These are phyloP conservation scores for Sugiyamaella paludigena DNA, from an alignment of 1,139 yeast species.

Conservation along the genomic window DNA sequence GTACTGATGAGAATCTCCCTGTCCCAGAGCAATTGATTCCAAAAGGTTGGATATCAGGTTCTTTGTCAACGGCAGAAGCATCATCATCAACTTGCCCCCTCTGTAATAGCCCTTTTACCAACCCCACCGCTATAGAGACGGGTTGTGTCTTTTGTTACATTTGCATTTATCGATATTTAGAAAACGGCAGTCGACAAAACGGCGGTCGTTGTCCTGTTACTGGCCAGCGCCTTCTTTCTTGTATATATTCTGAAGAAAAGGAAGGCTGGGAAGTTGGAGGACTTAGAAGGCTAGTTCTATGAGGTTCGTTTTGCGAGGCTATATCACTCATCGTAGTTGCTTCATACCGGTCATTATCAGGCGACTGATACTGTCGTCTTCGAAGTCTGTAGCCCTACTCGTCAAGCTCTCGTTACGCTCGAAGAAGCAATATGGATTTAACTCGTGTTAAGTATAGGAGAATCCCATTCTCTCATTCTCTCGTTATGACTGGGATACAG, in stretches of 20 bases:
- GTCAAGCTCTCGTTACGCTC: too few relatives aligned
- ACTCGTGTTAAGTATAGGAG: too few relatives aligned
- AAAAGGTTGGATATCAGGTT: too few relatives aligned
- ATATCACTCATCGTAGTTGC: too few relatives aligned
- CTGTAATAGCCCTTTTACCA: slow-evolving; percentile 62
- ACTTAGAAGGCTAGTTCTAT: slow-evolving; percentile 65
- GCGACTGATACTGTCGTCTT: too few relatives aligned
- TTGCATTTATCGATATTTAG: slow-evolving; percentile 70
- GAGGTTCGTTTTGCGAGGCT: too few relatives aligned
- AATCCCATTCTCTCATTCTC: too few relatives aligned
- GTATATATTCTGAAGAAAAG: slow-evolving; percentile 57
- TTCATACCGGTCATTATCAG: too few relatives aligned
- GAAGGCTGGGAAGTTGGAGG: slow-evolving; percentile 74
- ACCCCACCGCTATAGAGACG: slow-evolving; percentile 87
- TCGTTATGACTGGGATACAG: too few relatives aligned
- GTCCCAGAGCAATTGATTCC: slow-evolving; percentile 43
- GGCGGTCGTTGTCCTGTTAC: slow-evolving; percentile 89
- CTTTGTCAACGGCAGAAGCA: background rate
- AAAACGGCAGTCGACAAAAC: slow-evolving; percentile 42
- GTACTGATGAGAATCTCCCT: slow-evolving; percentile 47
- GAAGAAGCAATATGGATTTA: too few relatives aligned
- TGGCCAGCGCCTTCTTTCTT: slow-evolving; percentile 67
- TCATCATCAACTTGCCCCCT: slow-evolving; percentile 54
- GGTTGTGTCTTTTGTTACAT: slow-evolving; percentile 89
- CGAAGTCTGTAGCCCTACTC: too few relatives aligned